Base-by-base conservation (phyloP, 2,329 filamentous ascomycete genomes). In the Raffaelea deltoideospora region DNA sequence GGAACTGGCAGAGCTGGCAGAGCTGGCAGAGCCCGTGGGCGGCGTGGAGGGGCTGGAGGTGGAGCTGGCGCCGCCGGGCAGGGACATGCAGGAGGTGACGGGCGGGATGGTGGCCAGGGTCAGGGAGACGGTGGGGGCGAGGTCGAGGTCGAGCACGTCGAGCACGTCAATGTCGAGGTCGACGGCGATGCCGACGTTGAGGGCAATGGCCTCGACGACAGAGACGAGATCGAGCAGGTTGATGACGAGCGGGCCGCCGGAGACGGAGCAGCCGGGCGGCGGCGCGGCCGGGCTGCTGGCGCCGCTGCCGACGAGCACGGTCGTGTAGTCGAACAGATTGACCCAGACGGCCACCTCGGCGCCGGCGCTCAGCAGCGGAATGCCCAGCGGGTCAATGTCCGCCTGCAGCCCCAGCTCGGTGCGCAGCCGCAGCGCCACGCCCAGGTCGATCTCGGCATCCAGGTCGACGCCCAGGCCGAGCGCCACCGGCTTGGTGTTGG, bases 281-380 rank as follows among this genome's bases (percentile, higher is more conserved):
- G n/a, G n/a, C n/a, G 36, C 38, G 22, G 31, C 37, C 14, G 34
- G 8, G 23, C 7, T 10, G 20, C 19, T 19, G 24, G n/a, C 20
- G 19, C 14, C 19, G n/a, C n/a, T n/a, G 28, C 35, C 19, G 24
- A 43, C 34, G 40, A 52, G 43, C 26, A 45, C 37, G 33, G 43
- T 45, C 31, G 48, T 51, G 49, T 50, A 52, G 45, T 50, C 48
- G 43, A 52, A 52, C 31, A 53, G 47, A 48, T 47, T 48, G 40
- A 50, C 35, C 51, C 49, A 52, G 39, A 53, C 35, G 31, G 46
- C 43, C n/a, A 48, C 44, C 29, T 49, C 48, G 17, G 45, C 45
- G 35, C 49, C 50, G 31, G 47, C 48, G 21, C 41, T 44, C 10
- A 52, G 35, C 33, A 45, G 39, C 13, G 43, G 38, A 20, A 52